Conservation (phyloP, 164 flowering plant species). For the Vitis labrusca region DNA sequence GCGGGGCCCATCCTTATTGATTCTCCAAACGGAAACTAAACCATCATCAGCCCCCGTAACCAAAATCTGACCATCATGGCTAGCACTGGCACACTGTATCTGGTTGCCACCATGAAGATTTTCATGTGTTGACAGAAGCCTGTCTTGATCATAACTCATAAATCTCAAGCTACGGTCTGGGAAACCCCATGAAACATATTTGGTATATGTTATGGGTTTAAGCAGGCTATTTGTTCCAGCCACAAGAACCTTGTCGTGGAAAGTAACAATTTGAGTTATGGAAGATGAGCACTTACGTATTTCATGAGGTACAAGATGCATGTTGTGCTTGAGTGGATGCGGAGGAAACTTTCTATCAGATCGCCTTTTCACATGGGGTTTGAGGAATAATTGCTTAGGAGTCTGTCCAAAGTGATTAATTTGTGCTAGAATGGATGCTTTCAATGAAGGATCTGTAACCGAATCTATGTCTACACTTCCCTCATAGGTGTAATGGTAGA, state of each 20-base stretch:
- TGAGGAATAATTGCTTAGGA: slow-evolving; percentile 88
- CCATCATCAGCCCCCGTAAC: slow-evolving; percentile 98
- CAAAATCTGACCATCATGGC: slow-evolving; percentile 81
- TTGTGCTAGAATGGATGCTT: slow-evolving; percentile 97
- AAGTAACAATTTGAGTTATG: slow-evolving; percentile 61
- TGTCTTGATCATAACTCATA: slow-evolving; percentile 86
- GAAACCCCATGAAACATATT: slow-evolving; percentile 95
- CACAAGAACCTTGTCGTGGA: slow-evolving; percentile 75
- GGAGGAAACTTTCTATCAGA: slow-evolving; percentile 66
- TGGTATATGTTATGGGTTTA: slow-evolving; percentile 78
- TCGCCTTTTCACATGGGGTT: slow-evolving; percentile 84
- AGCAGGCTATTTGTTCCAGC: slow-evolving; percentile 72
- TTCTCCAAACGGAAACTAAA: slow-evolving; percentile 79
- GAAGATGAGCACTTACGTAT: slow-evolving; percentile 57
- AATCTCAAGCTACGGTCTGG: slow-evolving; percentile 94
- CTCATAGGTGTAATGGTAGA: slow-evolving; percentile 98
- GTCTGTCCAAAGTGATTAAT: slow-evolving; percentile 99
- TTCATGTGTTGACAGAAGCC: slow-evolving; percentile 91
- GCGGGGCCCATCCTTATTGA: slow-evolving; percentile 64
- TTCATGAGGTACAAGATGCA: slow-evolving; percentile 68
- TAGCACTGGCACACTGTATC: slow-evolving; percentile 81
- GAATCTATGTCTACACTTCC: slow-evolving; percentile 98
- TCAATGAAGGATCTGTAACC: slow-evolving; percentile 94
- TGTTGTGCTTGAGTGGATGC: slow-evolving; percentile 76
- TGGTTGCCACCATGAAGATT: slow-evolving; percentile 91